Base-by-base conservation (phyloP, 257 asterid genomes). In the Solanum raphanifolium region DNA sequence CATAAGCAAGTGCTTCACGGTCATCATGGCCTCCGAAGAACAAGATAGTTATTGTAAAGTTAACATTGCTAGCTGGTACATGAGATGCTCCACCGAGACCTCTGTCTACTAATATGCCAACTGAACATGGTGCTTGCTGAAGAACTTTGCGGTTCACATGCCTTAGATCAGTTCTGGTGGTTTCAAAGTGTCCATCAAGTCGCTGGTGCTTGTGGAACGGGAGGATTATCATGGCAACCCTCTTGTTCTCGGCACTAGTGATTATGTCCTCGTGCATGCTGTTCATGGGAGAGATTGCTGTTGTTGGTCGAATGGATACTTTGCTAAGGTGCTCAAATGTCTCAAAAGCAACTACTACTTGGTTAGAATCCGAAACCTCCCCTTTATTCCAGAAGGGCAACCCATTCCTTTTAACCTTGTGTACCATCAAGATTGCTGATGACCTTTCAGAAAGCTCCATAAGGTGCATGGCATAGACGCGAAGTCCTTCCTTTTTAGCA, bases 371-470 rank as follows among this genome's bases (percentile, higher is more conserved):
- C 1, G 91, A 41, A 35, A 60, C 79, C 8, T 35, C 78, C 21
- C 12, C 86, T 25, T 93, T 94, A 86, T 92, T 93, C 98, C 98
- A 95, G 20, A 95, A 92, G 0, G 97, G 97, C 31, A 95, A 10
- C 11, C 98, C 98, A 4, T 95, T 95, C 71, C 84, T 92, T 78
- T 95, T 90, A 2, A 89, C 98, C 90, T 94, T 95, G 88, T 95
- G 93, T 72, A 92, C 96, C 97, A 95, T 95, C 38, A 92, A 65
- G 16, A 95, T 93, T 4, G 98, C 98, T 3, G 98, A 95, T 20
- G 98, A 87, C 43, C 98, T 88, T 83, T 95, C 98, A 6, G 97
- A 94, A 55, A 95, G 97, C 90, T 94, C 98, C 97, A 90, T 94
- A 15, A 94, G 90, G 87, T 94, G 98, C 98, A 94, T 94, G 18